phyloP scores from a whole-genome alignment of 805 yeast genomes.

The Kodamaea fukazawae region DNA sequence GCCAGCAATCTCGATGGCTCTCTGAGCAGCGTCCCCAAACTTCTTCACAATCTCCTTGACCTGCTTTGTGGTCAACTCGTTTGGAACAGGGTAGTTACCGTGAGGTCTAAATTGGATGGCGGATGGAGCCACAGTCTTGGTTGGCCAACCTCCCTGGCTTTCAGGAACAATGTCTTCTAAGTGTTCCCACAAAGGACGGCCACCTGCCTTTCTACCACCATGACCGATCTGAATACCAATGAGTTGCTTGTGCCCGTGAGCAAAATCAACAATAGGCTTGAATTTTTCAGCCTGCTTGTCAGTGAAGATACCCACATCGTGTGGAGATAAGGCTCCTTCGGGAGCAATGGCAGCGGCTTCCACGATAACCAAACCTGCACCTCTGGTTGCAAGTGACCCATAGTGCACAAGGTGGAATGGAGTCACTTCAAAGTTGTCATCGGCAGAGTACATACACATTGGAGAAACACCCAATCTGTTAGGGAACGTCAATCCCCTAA shows the following conservation, averaged over 20 bases:
- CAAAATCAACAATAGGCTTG: constrained; percentile 42
- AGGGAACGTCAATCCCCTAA: constrained; percentile 38
- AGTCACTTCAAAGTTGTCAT: constrained; percentile 37
- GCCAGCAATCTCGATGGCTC: constrained; percentile 40
- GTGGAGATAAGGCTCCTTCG: constrained; percentile 42
- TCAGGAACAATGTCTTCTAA: constrained; percentile 28
- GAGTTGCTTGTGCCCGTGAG: constrained; percentile 42
- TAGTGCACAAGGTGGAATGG: constrained; percentile 50
- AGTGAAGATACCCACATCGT: constrained; percentile 49
- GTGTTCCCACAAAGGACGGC: constrained; percentile 27
- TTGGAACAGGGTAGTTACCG: constrained; percentile 32
- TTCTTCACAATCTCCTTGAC: constrained; percentile 38
- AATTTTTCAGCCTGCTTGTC: constrained; percentile 46
- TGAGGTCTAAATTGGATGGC: constrained; percentile 29
- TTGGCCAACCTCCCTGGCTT: constrained; percentile 42
- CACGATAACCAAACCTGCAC: constrained; percentile 47
- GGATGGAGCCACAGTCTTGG: constrained; percentile 47
- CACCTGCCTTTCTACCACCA: constrained; percentile 49
- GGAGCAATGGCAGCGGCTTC: constrained; percentile 46
- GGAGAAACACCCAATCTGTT: constrained; percentile 59
- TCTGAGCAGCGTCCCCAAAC: constrained; percentile 46
- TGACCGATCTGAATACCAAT: constrained; percentile 57
- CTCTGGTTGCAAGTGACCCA: constrained; percentile 45
- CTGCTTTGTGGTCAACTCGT: constrained; percentile 43
- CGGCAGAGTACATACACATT: constrained; percentile 52